Evolutionary conservation across 208 protist species (phyloP).

Genomic region (Leishmania martiniquensis): DNA sequence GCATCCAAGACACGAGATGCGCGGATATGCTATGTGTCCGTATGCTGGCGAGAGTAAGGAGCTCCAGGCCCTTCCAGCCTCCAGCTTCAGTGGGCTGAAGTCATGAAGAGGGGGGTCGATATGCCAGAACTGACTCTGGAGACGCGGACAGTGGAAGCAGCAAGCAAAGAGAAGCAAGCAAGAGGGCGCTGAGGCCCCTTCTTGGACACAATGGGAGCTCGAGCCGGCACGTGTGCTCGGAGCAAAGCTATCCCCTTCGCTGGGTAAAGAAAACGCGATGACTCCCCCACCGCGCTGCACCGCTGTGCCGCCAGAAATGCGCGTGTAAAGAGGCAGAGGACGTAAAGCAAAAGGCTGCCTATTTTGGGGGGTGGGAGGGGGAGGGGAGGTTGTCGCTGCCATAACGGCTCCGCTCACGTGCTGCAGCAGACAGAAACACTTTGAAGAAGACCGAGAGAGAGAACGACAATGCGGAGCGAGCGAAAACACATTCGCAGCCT

Average conservation of each 20-base stretch:
- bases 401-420: too few relatives aligned
- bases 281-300: not conserved
- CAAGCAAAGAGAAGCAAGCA: not conserved
- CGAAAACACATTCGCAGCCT: too few relatives aligned
- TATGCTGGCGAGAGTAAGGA: not conserved
- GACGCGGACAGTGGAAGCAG: not conserved
- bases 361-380: not conserved
- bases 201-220: not conserved
- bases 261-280: not conserved
- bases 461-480: conserved; percentile 2
- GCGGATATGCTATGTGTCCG: not conserved
- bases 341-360: too few relatives aligned
- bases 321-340: not conserved
- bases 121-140: not conserved
- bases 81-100: not conserved
- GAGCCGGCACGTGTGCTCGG: not conserved
- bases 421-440: too few relatives aligned
- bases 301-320: not conserved
- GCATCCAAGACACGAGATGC: not conserved
- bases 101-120: not conserved
- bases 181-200: not conserved
- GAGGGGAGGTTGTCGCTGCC: too few relatives aligned
- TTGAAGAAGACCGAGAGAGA: not conserved
- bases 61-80: not conserved
- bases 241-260: not conserved